Evolutionary conservation across 306 rosid genomes (phyloP).

Genomic region (Glycine tomentella): DNA sequence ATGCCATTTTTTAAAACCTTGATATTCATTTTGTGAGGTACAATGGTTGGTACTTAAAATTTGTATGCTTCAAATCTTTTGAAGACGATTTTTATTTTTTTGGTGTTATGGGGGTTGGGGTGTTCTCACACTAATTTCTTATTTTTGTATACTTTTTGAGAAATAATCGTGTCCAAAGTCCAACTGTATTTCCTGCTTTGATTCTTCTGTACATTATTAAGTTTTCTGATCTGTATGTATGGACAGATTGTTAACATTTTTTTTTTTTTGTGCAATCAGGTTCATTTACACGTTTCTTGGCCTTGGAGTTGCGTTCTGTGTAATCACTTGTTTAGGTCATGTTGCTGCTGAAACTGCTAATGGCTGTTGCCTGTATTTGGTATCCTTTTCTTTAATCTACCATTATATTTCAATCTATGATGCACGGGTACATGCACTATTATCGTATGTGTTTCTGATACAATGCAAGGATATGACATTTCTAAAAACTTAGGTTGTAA

Average conservation of each 20-base stretch:
- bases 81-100: not conserved
- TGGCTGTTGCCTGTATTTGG: conserved; percentile 85
- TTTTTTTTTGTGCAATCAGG: conserved; percentile 56
- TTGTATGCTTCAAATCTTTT: conserved; percentile 15
- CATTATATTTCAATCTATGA: conserved; percentile 4
- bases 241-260: conserved; percentile 18
- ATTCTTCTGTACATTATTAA: not conserved
- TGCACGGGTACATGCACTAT: not conserved
- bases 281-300: conserved; percentile 79
- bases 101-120: not conserved
- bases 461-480: not conserved
- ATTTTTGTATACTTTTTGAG: not conserved
- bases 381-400: conserved; percentile 59
- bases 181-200: not conserved
- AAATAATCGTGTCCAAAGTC: not conserved
- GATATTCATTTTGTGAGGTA: not conserved
- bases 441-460: not conserved
- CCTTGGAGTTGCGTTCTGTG: conserved; percentile 68
- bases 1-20: not conserved
- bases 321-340: conserved; percentile 81
- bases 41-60: not conserved
- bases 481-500: conserved; percentile 14
- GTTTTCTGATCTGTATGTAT: conserved; percentile 15
- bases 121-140: not conserved
- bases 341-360: conserved; percentile 81